Evolutionary conservation across 768 basidiomycete species (phyloP), one percentile per base, ranked within the genome.

Genomic region (Sarcodon aspratus): DNA sequence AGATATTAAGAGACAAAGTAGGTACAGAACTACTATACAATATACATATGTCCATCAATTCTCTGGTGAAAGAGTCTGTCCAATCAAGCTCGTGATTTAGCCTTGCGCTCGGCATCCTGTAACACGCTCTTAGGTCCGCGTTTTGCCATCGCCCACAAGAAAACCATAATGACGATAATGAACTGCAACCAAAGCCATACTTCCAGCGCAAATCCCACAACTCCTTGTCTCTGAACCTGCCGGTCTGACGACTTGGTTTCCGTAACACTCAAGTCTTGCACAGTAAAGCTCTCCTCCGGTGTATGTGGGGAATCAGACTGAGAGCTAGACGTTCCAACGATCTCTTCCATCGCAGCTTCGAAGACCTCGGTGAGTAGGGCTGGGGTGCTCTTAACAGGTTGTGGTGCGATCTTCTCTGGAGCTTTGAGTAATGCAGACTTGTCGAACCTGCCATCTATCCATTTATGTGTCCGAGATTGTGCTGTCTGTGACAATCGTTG

Each of bases 111-210:
- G 7, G 69, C 68, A 49, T 78, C 74, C 35, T 67, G 68, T 50
- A 88, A 55, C 32, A 90, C 76, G 47, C 73, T 73, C 66, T 79
- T 81, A 6, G 87, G 87, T 3, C 89, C 87, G 15, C 77, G 71
- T 63, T 71, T 78, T 50, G 85, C 85, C 80, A 89, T 85, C 33
- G 84, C 77, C 73, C 78, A 88, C 48, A 92, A 61, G 62, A 91
- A 91, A 47, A 89, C 79, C 37, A 81, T 48, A 33, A 90, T 71
- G 53, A 92, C 78, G 52, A 89, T 70, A 7, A 62, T 68, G 58
- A 91, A 89, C 63, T 92, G 89, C 51, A 89, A 61, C 85, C 87
- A 88, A 53, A 91, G 63, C 89, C 89, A 91, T 17, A 85, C 60
- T 65, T 88, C 84, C 45, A 91, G 56, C 54, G 89, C 61, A 45